Evolutionary conservation across 768 basidiomycete species (phyloP).

Genomic region (Tulasnella sp.): DNA sequence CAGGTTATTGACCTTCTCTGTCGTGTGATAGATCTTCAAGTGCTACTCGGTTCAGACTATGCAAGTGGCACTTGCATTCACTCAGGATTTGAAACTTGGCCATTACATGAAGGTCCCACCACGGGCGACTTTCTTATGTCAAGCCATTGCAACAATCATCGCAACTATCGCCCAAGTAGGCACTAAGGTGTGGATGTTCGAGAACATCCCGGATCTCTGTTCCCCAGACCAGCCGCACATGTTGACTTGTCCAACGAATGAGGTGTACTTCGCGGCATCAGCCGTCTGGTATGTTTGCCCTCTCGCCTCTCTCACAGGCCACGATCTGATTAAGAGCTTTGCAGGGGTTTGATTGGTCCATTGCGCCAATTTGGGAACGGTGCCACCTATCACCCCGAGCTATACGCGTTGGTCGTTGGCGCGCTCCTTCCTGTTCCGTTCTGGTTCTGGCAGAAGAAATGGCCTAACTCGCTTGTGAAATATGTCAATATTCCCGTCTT

Average conservation of each 20-base stretch:
- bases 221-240: slow-evolving; percentile 23
- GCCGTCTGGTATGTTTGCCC: slow-evolving; percentile 31
- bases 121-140: slow-evolving; percentile 34
- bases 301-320: not conserved
- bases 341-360: slow-evolving; percentile 39
- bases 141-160: slow-evolving; percentile 28
- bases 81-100: slow-evolving; percentile 31
- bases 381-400: slow-evolving; percentile 31
- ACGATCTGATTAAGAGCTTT: not conserved
- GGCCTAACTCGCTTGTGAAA: slow-evolving; percentile 28
- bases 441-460: slow-evolving; percentile 30
- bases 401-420: slow-evolving; percentile 32
- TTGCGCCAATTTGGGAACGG: slow-evolving; percentile 31
- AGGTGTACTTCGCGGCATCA: slow-evolving; percentile 33
- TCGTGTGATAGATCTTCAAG: slow-evolving; percentile 38
- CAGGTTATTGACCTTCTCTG: not conserved
- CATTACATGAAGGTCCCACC: slow-evolving; percentile 45
- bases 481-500: slow-evolving; percentile 35
- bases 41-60: slow-evolving; percentile 29
- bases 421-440: slow-evolving; percentile 34
- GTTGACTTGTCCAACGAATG: slow-evolving; percentile 33
- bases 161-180: slow-evolving; percentile 32
- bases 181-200: slow-evolving; percentile 32
- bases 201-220: slow-evolving; percentile 33
- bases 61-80: slow-evolving; percentile 23